phyloP scores from a whole-genome alignment of 1,284 basidiomycete genomes.

The Ceratobasidium papillatum region DNA sequence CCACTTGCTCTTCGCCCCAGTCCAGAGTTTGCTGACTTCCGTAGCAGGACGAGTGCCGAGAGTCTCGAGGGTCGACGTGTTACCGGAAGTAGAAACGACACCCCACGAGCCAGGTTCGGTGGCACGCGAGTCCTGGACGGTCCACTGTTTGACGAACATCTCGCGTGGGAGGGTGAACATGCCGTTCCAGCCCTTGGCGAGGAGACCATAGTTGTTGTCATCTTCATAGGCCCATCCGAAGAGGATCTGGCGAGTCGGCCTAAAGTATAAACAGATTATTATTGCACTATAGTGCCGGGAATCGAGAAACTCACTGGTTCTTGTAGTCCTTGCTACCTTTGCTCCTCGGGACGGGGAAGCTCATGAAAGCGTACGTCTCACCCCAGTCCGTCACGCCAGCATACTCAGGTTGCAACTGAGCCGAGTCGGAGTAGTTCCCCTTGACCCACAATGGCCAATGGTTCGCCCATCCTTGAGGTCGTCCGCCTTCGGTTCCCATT shows the following conservation, averaged over 20 bases:
- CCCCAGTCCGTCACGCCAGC: constrained; percentile 36
- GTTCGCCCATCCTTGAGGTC: constrained; percentile 29
- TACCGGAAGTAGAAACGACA: constrained; percentile 26
- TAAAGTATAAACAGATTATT: neutral
- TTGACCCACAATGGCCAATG: constrained; percentile 32
- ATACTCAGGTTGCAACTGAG: constrained; percentile 16
- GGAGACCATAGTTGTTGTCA: constrained; percentile 36
- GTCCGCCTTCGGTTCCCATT: constrained; percentile 36
- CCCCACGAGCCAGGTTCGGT: constrained; percentile 31
- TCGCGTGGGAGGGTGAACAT: constrained; percentile 37
- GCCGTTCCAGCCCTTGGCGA: constrained; percentile 39
- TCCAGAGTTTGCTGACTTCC: constrained; percentile 15
- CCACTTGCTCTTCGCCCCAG: constrained; percentile 23
- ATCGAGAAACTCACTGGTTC: constrained; percentile 30
- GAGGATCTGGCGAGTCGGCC: constrained; percentile 31
- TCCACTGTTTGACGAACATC: constrained; percentile 35
- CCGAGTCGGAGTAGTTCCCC: constrained; percentile 21
- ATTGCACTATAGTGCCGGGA: neutral
- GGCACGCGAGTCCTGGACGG: constrained; percentile 17
- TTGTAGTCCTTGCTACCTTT: constrained; percentile 32
- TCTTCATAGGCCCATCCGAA: constrained; percentile 36
- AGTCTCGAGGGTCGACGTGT: constrained; percentile 20
- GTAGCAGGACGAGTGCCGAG: constrained; percentile 27
- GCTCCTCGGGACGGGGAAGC: constrained; percentile 20
- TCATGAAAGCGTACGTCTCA: constrained; percentile 37